Evolutionary conservation across 2,329 filamentous ascomycete species (phyloP), one percentile per base, ranked within the genome.

Genomic region (Volutella citrinella): DNA sequence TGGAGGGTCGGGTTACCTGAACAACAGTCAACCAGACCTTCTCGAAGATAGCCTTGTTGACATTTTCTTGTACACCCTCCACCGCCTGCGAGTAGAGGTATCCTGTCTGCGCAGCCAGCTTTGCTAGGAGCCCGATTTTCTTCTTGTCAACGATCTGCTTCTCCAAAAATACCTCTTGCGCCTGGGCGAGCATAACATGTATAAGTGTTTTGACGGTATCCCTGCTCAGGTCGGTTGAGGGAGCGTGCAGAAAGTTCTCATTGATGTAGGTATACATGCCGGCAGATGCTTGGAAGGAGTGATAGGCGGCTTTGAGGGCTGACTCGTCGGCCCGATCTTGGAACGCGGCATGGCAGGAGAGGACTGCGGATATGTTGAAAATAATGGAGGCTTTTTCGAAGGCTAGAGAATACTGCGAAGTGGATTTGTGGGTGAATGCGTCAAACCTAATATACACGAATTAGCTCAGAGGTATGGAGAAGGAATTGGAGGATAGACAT

Each of bases 221-320:
- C 41, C 93, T 74, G 60, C 90, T 97, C 29, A 98, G 67, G 56
- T 98, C 93, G n/a, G 87, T 90, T 8, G 90, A 96, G 1, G 94
- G 93, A 3, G 93, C 93, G 55, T 98, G 93, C 21, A 98, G 71
- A 60, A 98, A 98, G 67, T 98, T 98, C 66, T 98, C 93, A 64
- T 98, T 98, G 69, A 98, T 98, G 56, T 98, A 98, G 33, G 91
- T 97, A 63, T 97, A 98, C 93, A 98, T 98, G 68, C 93, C 93
- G 9, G 93, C 93, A 7, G 91, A 90, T 24, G 93, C 93, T 63
- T 98, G 93, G 68, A 97, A 97, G 14, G 90, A 96, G 63, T 98
- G 91, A 60, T 97, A 98, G 13, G 93, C 88, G 11, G 89, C 91
- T 68, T 98, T 98, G 59, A 97, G 77, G 20, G 91, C 91, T 6